These are phyloP conservation scores for Nigrospora sphaerica DNA, from an alignment of 2,329 filamentous ascomycete genomes.

Conservation along the genomic window DNA sequence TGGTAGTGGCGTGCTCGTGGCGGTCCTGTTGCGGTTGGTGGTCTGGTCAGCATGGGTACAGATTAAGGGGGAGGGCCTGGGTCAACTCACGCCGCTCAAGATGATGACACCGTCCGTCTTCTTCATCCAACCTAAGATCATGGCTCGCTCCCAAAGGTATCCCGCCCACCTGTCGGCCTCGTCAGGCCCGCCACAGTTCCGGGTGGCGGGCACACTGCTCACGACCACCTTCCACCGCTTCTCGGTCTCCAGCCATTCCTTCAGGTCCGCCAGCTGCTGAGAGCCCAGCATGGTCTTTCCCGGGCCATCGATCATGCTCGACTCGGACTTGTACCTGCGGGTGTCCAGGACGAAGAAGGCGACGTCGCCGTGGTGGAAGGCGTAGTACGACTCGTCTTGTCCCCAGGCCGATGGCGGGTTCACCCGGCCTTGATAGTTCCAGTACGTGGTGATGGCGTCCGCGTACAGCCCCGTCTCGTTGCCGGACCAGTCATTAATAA, in stretches of 20 bases:
- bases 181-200: slow-evolving; percentile 57
- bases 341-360: slow-evolving; percentile 67
- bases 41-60: no score
- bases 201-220: slow-evolving; percentile 61
- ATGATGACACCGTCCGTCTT: slow-evolving; percentile 55
- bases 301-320: slow-evolving; percentile 29
- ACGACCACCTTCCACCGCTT: slow-evolving; percentile 57
- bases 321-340: slow-evolving; percentile 44
- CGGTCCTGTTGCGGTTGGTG: slow-evolving; percentile 28
- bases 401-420: slow-evolving; percentile 46
- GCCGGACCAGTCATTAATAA: slow-evolving; percentile 61
- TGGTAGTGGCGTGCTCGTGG: slow-evolving; percentile 61
- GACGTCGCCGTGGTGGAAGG: slow-evolving; percentile 53
- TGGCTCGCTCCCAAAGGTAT: slow-evolving; percentile 53
- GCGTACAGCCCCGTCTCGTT: slow-evolving; percentile 56
- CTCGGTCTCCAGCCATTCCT: slow-evolving; percentile 41
- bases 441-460: slow-evolving; percentile 56
- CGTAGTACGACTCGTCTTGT: slow-evolving; percentile 52
- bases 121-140: slow-evolving; percentile 59
- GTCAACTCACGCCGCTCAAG: slow-evolving; percentile 46
- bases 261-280: slow-evolving; percentile 50
- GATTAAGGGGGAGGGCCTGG: no score
- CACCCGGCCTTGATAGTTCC: slow-evolving; percentile 55
- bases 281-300: slow-evolving; percentile 51
- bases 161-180: slow-evolving; percentile 60